Base-by-base conservation (phyloP, 371 early-diverging fungal species). In the Lichtheimia hyalospora region DNA sequence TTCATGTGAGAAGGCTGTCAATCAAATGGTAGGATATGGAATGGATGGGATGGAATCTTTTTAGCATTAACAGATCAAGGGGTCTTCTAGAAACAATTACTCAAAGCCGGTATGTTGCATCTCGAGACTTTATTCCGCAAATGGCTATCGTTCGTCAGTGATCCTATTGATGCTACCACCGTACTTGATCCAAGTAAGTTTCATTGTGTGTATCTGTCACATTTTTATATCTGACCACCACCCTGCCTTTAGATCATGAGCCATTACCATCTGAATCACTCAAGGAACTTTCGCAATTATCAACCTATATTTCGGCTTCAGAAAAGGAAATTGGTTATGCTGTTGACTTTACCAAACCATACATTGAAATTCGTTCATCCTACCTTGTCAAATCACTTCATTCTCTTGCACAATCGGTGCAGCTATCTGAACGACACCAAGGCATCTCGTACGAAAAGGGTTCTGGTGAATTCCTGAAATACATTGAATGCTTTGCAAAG, bases 371-470 rank as follows among this genome's bases (percentile, higher is more conserved):
- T 49, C 80, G 95, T 12, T 84, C 90, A 6, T 60, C 73, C 6
- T 90, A 88, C 61, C 63, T 94, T 44, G 62, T 73, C 27, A 88
- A 88, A 57, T 87, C 89, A 2, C 70, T 94, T 50, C 76, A 82
- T 7, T 69, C 82, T 18, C 61, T 88, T 7, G 70, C 79, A 15
- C 85, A 77, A 59, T 68, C 79, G 2, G 82, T 79, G 10, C 75
- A 74, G 23, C 60, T 68, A 3, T 75, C 76, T 10, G 75, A 78
- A 49, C 71, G 79, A 44, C 81, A 83, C 58, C 75, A 76, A 61
- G 83, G 87, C 57, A 71, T 72, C 41, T 82, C 83, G 18, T 93
- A 93, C 64, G 82, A 84, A 68, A 82, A 85, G 63, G 90, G 91
- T 2, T 75, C 86, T 0, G 81, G 84, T 16, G 80, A 85, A 13